A percentile compares a stretch with the other conserved stretches of the same genome.
These are phyloP conservation scores for Diplodia sapinea DNA, from an alignment of 2,329 filamentous ascomycete genomes.

Conservation along the genomic window DNA sequence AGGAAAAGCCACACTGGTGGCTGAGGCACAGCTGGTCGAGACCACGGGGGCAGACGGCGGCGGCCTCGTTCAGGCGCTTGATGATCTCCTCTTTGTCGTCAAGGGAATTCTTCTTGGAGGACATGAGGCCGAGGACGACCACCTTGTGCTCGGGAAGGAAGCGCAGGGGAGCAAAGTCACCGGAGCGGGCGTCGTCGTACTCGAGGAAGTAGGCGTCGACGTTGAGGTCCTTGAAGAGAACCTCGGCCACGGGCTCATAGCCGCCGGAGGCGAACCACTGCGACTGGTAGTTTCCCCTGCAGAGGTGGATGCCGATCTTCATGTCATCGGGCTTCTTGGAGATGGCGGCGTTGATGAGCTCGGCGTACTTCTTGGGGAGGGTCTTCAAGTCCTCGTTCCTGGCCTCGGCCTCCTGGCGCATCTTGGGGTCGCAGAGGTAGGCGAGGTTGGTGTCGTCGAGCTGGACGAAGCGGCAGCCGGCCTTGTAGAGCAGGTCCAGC, in stretches of 20 bases:
- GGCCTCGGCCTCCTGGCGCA: conserved; percentile 60
- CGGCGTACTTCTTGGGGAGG: conserved; percentile 59
- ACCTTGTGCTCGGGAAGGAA: conserved; percentile 61
- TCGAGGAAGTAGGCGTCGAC: conserved; percentile 66
- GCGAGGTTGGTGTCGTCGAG: conserved; percentile 66
- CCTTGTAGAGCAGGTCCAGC: conserved; percentile 59
- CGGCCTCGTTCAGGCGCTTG: conserved; percentile 46
- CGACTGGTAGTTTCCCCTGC: conserved; percentile 62
- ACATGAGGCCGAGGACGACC: conserved; percentile 63
- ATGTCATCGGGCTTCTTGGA: conserved; percentile 60
- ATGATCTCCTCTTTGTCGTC: conserved; percentile 55
- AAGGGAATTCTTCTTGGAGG: conserved; percentile 63
- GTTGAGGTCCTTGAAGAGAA: conserved; percentile 62
- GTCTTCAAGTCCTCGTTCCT: conserved; percentile 58
- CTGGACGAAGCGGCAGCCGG: conserved; percentile 63
- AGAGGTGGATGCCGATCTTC: conserved; percentile 63
- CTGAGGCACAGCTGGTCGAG: conserved; percentile 62
- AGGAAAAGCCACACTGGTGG: conserved; percentile 65
- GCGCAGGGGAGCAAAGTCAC: conserved; percentile 62
- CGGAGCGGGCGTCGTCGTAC: conserved; percentile 63
- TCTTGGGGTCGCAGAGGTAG: conserved; percentile 63
- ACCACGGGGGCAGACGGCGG: conserved; percentile 56
- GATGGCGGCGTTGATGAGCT: conserved; percentile 62
- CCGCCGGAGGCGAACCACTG: conserved; percentile 65
- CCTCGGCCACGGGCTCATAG: conserved; percentile 64